These are phyloP conservation scores for Emergomyces pasteurianus DNA, from an alignment of 2,329 filamentous ascomycete species.

Conservation along the genomic window DNA sequence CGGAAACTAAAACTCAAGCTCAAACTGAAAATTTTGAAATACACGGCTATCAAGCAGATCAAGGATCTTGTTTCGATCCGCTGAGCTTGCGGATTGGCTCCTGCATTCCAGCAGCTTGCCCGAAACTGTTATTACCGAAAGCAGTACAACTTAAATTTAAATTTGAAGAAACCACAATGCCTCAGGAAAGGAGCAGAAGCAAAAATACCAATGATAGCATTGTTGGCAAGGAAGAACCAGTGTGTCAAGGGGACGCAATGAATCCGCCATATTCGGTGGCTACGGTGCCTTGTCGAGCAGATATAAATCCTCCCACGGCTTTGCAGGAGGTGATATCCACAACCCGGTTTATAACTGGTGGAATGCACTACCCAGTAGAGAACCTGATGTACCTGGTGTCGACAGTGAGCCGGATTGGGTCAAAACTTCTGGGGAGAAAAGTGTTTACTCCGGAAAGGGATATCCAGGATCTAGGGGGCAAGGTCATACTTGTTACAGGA, in stretches of 20 bases:
- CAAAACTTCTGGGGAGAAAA: slow-evolving; percentile 1
- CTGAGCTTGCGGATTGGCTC: too few species aligned
- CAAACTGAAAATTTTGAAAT: not conserved
- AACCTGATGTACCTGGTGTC: slow-evolving; percentile 3
- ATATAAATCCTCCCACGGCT: not conserved
- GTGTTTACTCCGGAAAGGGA: slow-evolving; percentile 33
- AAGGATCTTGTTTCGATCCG: not conserved
- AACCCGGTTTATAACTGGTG: not conserved
- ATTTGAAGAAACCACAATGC: not conserved
- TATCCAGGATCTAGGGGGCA: slow-evolving; percentile 35
- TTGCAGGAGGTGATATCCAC: not conserved
- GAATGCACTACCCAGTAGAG: slow-evolving; percentile 4
- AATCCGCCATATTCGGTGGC: not conserved
- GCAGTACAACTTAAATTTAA: not conserved
- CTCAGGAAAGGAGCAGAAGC: not conserved
- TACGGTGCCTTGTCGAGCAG: not conserved
- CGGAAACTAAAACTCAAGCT: not conserved
- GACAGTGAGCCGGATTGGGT: slow-evolving; percentile 1
- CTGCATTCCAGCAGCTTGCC: not conserved
- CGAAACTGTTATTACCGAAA: not conserved
- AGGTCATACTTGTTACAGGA: slow-evolving; percentile 42
- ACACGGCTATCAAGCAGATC: not conserved
- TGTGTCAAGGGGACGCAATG: not conserved
- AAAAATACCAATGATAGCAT: not conserved
- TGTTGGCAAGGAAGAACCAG: not conserved